Evolutionary conservation across 257 asterid genomes (phyloP).

Genomic region (Ilex asprella): DNA sequence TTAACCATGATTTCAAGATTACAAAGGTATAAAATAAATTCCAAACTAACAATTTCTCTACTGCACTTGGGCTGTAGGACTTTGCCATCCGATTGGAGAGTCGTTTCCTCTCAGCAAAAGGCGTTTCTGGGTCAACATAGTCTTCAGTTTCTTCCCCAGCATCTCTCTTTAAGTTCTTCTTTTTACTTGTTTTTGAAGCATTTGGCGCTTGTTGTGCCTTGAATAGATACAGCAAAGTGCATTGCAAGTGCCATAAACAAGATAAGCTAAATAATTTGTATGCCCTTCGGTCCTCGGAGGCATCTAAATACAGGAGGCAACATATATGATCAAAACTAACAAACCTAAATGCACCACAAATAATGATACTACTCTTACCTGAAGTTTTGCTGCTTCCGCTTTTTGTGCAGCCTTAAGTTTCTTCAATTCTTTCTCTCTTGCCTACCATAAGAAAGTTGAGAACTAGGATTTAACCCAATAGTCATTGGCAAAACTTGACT

Average conservation of each 20-base stretch:
- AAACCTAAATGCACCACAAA: conserved; percentile 3
- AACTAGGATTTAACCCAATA: no score
- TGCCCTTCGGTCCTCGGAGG: no score
- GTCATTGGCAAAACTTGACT: no score
- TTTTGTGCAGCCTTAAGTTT: conserved; percentile 83
- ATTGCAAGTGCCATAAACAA: not conserved
- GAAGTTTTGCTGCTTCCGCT: conserved; percentile 73
- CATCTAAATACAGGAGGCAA: no score
- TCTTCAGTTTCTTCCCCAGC: conserved; percentile 72
- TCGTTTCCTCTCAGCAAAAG: conserved; percentile 65
- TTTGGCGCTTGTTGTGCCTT: conserved; percentile 62
- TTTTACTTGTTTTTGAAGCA: conserved; percentile 60
- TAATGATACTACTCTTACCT: conserved; percentile 22
- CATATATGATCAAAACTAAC: not conserved
- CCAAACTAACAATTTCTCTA: conserved; percentile 69
- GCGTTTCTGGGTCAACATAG: conserved; percentile 74
- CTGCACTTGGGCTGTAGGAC: conserved; percentile 68
- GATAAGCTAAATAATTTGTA: not conserved
- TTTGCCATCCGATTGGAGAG: conserved; percentile 80
- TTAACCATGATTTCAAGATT: not conserved
- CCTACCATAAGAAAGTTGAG: conserved; percentile 30
- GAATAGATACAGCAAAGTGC: conserved; percentile 2
- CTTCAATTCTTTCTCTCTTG: conserved; percentile 82
- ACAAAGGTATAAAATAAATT: not conserved
- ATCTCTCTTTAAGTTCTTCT: conserved; percentile 61